Conservation (phyloP, 2,329 filamentous ascomycete species). For the Shiraia sp. region DNA sequence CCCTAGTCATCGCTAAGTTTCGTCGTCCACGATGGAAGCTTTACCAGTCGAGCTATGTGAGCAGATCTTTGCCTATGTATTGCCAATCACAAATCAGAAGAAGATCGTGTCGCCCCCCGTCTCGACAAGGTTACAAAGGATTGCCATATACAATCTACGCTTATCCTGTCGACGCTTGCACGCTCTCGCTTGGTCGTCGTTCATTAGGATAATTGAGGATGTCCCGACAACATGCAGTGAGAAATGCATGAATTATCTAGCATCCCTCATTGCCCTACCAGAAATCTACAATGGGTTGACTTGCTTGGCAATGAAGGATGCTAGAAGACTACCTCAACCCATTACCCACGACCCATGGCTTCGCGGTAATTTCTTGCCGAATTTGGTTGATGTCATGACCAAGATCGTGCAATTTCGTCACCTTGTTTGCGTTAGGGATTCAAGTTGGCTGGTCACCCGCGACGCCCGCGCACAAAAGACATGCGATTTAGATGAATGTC, state of each 20-base stretch:
- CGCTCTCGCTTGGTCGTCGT: neutral
- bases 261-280: no score
- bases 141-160: slow-evolving; percentile 1
- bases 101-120: neutral
- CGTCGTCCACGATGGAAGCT: slow-evolving; percentile 1
- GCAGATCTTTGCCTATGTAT: slow-evolving; percentile 1
- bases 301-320: no score
- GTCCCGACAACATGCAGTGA: neutral
- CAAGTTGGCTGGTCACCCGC: no score
- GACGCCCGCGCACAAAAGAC: no score
- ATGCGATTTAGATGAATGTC: no score
- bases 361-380: no score
- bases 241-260: neutral
- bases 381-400: no score
- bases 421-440: no score
- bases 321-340: no score
- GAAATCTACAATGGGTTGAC: no score
- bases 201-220: neutral
- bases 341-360: no score
- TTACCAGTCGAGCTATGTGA: slow-evolving; percentile 5
- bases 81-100: neutral
- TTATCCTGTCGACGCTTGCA: neutral
- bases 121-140: neutral
- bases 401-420: no score
- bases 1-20: neutral